phyloP scores from a whole-genome alignment of 78 protist genomes.

The Parvularia atlantis region DNA sequence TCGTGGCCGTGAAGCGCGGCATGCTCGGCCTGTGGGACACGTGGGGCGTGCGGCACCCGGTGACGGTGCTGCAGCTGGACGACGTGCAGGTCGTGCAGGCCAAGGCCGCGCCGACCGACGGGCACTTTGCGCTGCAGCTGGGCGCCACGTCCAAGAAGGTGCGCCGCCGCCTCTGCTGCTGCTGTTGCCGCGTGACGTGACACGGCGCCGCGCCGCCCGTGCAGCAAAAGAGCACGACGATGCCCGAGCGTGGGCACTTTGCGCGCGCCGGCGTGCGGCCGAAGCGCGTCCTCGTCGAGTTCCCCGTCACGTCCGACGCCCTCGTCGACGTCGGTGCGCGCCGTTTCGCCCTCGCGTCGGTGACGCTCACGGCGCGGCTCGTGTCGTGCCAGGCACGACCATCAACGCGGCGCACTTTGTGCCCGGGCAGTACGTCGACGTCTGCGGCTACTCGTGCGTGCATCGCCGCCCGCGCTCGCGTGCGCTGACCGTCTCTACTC shows the following conservation, averaged over 20 bases:
- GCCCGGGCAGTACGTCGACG: conserved; percentile 33
- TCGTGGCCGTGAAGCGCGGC: background rate
- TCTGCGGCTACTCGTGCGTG: background rate
- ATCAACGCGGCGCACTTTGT: conserved; percentile 19
- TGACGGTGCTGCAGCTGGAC: background rate
- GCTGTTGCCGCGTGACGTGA: no score
- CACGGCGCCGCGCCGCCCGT: no score
- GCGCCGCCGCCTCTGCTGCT: background rate
- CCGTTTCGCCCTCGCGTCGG: no score
- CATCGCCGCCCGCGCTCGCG: background rate
- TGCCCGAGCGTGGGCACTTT: no score
- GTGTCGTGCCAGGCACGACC: no score
- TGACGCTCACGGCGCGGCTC: no score
- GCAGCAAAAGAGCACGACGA: no score
- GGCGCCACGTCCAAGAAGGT: background rate
- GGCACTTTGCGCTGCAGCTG: background rate
- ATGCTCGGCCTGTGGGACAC: background rate
- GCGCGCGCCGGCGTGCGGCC: no score
- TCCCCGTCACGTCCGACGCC: no score
- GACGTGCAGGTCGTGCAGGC: background rate
- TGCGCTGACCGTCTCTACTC: no score
- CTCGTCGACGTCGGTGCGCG: no score
- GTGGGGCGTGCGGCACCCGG: background rate
- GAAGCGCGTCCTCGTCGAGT: no score
- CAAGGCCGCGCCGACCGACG: background rate